Percentiles rank a stretch among this genome's conserved stretches.
Evolutionary conservation across 768 basidiomycete genomes (phyloP).

Genomic region (Tubosaeta brunneosetosa): DNA sequence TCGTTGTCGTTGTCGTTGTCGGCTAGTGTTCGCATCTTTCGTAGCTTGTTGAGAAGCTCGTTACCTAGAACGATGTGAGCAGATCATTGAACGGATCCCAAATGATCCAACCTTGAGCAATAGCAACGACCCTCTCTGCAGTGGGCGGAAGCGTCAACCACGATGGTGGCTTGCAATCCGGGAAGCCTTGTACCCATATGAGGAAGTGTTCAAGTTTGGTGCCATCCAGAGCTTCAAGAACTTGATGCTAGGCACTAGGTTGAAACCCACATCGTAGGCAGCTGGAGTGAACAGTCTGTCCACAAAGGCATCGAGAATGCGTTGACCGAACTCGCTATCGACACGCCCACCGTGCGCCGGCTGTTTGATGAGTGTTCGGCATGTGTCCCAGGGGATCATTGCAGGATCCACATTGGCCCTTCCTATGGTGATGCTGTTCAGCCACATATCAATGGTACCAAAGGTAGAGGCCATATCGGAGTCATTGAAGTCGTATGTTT

Average conservation of each 20-base stretch:
- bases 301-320: slow-evolving; percentile 89
- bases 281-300: slow-evolving; percentile 80
- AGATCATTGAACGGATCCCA: not conserved
- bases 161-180: slow-evolving; percentile 89
- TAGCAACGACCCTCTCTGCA: slow-evolving; percentile 87
- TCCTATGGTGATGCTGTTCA: slow-evolving; percentile 75
- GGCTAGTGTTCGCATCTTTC: slow-evolving; percentile 86
- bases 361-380: slow-evolving; percentile 91
- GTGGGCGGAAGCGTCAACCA: slow-evolving; percentile 93
- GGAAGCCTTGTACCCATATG: slow-evolving; percentile 82
- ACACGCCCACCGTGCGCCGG: slow-evolving; percentile 93
- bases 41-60: slow-evolving; percentile 76
- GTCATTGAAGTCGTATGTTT: slow-evolving; percentile 97
- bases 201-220: slow-evolving; percentile 90
- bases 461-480: slow-evolving; percentile 95
- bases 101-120: slow-evolving; percentile 69
- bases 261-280: slow-evolving; percentile 93
- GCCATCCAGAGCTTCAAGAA: slow-evolving; percentile 82
- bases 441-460: slow-evolving; percentile 88
- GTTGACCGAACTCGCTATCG: slow-evolving; percentile 94
- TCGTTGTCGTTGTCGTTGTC: slow-evolving; percentile 86
- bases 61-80: slow-evolving; percentile 49
- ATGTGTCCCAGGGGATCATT: slow-evolving; percentile 89
- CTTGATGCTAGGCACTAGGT: slow-evolving; percentile 66
- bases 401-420: slow-evolving; percentile 89